These are phyloP conservation scores for Pythium phragmiticola DNA, from an alignment of 352 stramenopile genomes.

Conservation along the genomic window DNA sequence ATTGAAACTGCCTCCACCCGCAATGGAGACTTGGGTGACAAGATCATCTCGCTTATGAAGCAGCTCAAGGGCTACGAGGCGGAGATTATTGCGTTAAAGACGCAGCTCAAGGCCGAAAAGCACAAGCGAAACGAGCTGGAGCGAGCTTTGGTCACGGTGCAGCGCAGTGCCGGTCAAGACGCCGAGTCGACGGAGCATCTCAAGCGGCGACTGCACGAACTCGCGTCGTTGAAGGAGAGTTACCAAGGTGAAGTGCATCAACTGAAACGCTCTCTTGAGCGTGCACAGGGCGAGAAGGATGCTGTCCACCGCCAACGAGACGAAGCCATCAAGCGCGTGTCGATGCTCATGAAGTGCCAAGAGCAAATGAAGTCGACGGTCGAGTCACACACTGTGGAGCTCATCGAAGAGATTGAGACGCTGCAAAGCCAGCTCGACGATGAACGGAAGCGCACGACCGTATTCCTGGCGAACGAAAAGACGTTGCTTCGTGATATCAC, in stretches of 20 bases:
- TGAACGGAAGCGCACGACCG: slow-evolving; percentile 59
- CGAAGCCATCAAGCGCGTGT: slow-evolving; percentile 56
- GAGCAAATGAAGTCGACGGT: slow-evolving; percentile 63
- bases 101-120: slow-evolving; percentile 69
- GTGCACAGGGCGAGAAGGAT: slow-evolving; percentile 41
- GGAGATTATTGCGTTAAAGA: slow-evolving; percentile 52
- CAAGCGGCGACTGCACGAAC: slow-evolving; percentile 39
- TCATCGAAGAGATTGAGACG: slow-evolving; percentile 71
- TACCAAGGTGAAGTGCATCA: slow-evolving; percentile 55
- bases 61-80: slow-evolving; percentile 63
- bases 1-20: slow-evolving; percentile 52
- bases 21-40: slow-evolving; percentile 62
- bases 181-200: slow-evolving; percentile 33
- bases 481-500: slow-evolving; percentile 65
- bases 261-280: slow-evolving; percentile 38
- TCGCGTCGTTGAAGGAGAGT: slow-evolving; percentile 48
- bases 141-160: slow-evolving; percentile 17
- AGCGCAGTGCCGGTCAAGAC: slow-evolving; percentile 21
- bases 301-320: slow-evolving; percentile 53
- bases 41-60: slow-evolving; percentile 52
- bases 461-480: slow-evolving; percentile 69
- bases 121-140: slow-evolving; percentile 45
- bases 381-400: slow-evolving; percentile 56
- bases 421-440: slow-evolving; percentile 63
- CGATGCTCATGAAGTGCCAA: slow-evolving; percentile 54